phyloP scores from a whole-genome alignment of 2,329 filamentous ascomycete species.

The Paecilomyces dactylethromorphus region DNA sequence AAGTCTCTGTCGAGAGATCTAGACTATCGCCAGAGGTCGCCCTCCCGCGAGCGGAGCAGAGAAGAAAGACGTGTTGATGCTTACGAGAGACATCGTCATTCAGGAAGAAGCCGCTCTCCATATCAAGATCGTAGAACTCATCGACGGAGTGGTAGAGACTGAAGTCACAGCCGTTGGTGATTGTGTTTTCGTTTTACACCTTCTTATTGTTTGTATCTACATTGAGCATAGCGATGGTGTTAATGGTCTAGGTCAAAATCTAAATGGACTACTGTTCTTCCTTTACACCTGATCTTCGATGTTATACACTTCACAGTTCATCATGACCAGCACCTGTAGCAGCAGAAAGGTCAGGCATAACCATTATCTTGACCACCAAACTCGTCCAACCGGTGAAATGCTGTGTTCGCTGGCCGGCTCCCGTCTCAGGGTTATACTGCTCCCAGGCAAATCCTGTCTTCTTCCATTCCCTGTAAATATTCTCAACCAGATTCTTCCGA shows the following conservation, averaged over 20 bases:
- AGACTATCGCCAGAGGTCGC: conserved; percentile 19
- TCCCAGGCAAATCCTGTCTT: conserved; percentile 97
- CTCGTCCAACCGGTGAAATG: conserved; percentile 99
- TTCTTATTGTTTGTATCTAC: background rate
- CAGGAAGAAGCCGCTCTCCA: conserved; percentile 17
- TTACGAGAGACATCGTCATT: conserved; percentile 15
- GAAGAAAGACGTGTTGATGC: conserved; percentile 19
- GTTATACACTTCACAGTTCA: conserved; percentile 37
- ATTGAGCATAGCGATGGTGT: conserved; percentile 7
- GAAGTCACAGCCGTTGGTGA: conserved; percentile 16
- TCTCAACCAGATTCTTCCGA: conserved; percentile 78
- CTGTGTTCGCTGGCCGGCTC: conserved; percentile 87
- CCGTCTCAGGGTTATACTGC: conserved; percentile 92
- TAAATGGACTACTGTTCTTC: conserved; percentile 1
- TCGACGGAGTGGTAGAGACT: conserved; percentile 20
- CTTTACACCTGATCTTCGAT: background rate
- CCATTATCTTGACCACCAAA: conserved; percentile 94
- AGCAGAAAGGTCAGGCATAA: conserved; percentile 65
- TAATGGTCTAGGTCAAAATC: background rate
- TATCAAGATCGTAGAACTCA: conserved; percentile 16
- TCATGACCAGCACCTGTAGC: conserved; percentile 33
- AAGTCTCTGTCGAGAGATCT: conserved; percentile 17
- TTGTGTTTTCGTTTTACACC: conserved; percentile 8
- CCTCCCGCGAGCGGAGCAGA: conserved; percentile 22
- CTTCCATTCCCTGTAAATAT: conserved; percentile 80